Evolutionary conservation across 1,284 basidiomycete species (phyloP), one percentile per base, ranked within the genome.

Genomic region (Fistulina hepatica): DNA sequence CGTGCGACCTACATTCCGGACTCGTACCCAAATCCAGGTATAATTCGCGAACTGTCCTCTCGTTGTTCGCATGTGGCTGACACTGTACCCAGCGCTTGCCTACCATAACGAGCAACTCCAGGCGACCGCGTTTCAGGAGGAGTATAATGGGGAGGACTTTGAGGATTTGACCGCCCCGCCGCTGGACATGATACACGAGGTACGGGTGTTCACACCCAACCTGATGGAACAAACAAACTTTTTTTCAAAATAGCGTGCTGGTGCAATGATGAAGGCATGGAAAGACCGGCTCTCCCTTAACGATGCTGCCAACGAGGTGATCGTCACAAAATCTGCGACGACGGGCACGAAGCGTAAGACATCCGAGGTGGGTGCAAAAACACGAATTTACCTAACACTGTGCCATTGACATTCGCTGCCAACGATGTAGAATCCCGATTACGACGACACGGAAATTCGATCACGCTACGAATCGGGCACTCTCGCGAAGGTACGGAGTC

Each of bases 21-120:
- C 54, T 78, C 79, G 20, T 92, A 88, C 54, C 90, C 90, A 2
- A 98, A 97, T 58, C 94, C 94, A 48, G 73, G 90, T 91, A 47
- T 52, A 73, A 58, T 37, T 37, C 15, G 6, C 24, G 11, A 10
- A n/a, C 28, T 25, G 1, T 15, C 21, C 3, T 19, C 21, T 7
- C 19, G 4, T 3, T 30, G 16, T n/a, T n/a, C n/a, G n/a, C n/a
- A n/a, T n/a, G n/a, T n/a, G 28, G 7, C 27, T 45, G 38, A 47
- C 38, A 33, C 46, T 40, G 19, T 23, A 16, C 12, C 11, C 36
- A 81, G 79, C 73, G 6, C 69, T 97, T 39, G 80, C 80, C 8
- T 88, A 79, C 50, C 90, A 95, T 55, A 91, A 94, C 55, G 81
- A 76, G 7, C 86, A 92, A 52, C 71, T 97, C 3, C 81, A 95